Conservation (phyloP, 2,329 filamentous ascomycete species). For the Plectosphaerella sp. region DNA sequence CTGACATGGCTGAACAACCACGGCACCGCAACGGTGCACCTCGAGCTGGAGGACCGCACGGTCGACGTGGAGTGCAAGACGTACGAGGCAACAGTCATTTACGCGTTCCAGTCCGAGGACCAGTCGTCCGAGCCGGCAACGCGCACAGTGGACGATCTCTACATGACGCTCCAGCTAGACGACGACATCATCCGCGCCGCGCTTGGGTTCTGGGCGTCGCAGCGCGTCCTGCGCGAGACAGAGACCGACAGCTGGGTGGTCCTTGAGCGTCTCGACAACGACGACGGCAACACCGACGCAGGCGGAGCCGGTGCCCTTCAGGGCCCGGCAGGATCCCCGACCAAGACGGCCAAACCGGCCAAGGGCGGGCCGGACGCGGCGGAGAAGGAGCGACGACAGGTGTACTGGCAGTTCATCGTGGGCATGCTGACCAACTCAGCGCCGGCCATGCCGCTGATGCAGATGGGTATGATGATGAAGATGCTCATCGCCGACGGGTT, state of each 20-base stretch:
- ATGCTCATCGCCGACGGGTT: constrained; percentile 88
- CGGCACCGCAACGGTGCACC: constrained; percentile 73
- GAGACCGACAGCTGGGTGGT: constrained; percentile 57
- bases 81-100: constrained; percentile 84
- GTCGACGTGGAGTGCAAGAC: constrained; percentile 70
- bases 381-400: constrained; percentile 51
- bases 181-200: constrained; percentile 65
- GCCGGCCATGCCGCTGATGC: constrained; percentile 68
- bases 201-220: constrained; percentile 65
- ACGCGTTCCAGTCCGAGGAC: constrained; percentile 65
- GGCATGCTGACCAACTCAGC: constrained; percentile 94
- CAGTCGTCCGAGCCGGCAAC: constrained; percentile 25
- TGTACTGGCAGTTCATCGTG: constrained; percentile 90
- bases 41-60: constrained; percentile 77
- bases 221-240: constrained; percentile 58
- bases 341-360: constrained; percentile 39
- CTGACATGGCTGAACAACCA: constrained; percentile 84
- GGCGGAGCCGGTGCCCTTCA: constrained; percentile 24
- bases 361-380: constrained; percentile 54
- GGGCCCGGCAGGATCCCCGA: constrained; percentile 30
- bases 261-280: constrained; percentile 57
- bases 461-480: constrained; percentile 93
- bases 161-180: constrained; percentile 63
- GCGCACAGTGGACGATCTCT: constrained; percentile 49
- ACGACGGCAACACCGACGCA: constrained; percentile 17